Base-by-base conservation (phyloP, 1,284 basidiomycete species). In the Boletus subluridellus region DNA sequence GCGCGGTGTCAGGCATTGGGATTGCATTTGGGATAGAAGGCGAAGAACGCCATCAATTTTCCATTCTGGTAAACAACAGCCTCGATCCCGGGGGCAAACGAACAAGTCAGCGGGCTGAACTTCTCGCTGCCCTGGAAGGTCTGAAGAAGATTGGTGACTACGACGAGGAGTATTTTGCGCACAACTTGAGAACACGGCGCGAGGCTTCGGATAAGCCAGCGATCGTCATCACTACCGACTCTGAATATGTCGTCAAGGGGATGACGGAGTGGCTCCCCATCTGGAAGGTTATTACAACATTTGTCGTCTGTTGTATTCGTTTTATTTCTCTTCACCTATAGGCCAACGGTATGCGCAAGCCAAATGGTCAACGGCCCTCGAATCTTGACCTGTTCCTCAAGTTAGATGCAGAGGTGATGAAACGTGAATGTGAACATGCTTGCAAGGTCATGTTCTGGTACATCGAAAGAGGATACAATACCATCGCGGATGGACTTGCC, bases 191-290 rank as follows among this genome's bases (percentile, higher is more conserved):
- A 12, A 61, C 44, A 34, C 37, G 37, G 26, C 5, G 17, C 4
- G 21, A 39, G 32, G 24, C 14, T 1, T 26, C 17, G 11, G 21
- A 41, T 6, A 12, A 34, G 4, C 15, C 45, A 2, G 5, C 5
- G 1, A 48, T 65, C 38, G 17, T 63, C 46, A 54, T 75, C 52
- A 66, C 66, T 11, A 67, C 73, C 2, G 71, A 76, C 60, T 76
- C 74, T 3, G 69, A 75, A 57, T 76, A 76, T 52, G 70, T 75
- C 12, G 70, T 73, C 26, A 68, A 70, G 45, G 75, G 74, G 5
- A 70, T 74, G 49, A 72, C 68, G 1, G 68, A 74, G 51, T 76
- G 72, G 71, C 48, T 75, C 15, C 70, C 69, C 28, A 49, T 47
- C 24, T 76, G 74, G 74, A 71, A 65, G 62, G 73, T 73, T 35